phyloP scores from a whole-genome alignment of 257 asterid genomes.

The Linaria vulgaris region DNA sequence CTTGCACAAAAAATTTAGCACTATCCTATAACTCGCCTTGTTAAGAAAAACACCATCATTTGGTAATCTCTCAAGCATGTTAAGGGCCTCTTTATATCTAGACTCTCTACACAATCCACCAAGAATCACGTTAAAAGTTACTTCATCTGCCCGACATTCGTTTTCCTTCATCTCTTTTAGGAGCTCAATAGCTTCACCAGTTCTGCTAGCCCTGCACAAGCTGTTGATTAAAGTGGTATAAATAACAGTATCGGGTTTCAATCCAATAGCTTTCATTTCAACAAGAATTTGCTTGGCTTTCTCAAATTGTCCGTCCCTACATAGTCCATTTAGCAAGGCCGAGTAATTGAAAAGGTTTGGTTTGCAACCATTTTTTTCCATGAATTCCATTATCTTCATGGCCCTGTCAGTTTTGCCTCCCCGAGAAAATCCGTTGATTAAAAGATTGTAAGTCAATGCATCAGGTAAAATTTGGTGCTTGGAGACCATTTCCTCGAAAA shows the following conservation, averaged over 20 bases:
- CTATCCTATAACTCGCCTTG: constrained; percentile 85
- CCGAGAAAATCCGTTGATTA: constrained; percentile 71
- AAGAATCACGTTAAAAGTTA: constrained; percentile 72
- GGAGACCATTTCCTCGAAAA: constrained; percentile 86
- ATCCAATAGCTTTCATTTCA: constrained; percentile 54
- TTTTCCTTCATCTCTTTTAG: constrained; percentile 74
- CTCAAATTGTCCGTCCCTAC: constrained; percentile 64
- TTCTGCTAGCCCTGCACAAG: constrained; percentile 57
- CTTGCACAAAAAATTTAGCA: constrained; percentile 66
- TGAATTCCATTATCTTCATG: constrained; percentile 62
- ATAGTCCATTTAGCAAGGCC: constrained; percentile 67
- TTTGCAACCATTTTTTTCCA: constrained; percentile 77
- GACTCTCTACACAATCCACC: constrained; percentile 70
- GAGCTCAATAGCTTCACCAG: constrained; percentile 70
- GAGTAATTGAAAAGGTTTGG: constrained; percentile 79
- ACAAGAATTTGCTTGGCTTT: constrained; percentile 60
- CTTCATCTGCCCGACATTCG: constrained; percentile 64
- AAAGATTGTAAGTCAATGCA: constrained; percentile 76
- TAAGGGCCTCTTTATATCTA: constrained; percentile 65
- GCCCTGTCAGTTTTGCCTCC: constrained; percentile 68
- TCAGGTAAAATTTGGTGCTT: constrained; percentile 73
- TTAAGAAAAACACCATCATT: constrained; percentile 65
- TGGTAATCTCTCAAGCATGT: constrained; percentile 76
- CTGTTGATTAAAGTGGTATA: constrained; percentile 67
- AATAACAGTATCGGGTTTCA: constrained; percentile 63